phyloP scores from a whole-genome alignment of 768 basidiomycete genomes.

The Coprinopsis marcescibilis region DNA sequence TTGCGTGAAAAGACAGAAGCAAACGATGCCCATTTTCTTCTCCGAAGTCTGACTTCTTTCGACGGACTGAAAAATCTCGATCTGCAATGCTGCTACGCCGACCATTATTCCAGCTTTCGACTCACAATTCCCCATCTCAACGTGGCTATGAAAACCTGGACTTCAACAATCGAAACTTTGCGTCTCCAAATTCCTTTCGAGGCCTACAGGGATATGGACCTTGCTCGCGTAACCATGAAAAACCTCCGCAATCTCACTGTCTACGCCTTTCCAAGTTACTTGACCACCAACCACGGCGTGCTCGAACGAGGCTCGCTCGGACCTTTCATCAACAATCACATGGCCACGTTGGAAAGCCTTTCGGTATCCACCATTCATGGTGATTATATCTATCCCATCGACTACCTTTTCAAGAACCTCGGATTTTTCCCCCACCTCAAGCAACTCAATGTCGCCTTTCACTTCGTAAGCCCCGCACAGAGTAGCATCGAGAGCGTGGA shows the following conservation, averaged over 20 bases:
- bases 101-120: neutral
- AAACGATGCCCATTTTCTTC: neutral
- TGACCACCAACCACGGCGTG: neutral
- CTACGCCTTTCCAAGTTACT: neutral
- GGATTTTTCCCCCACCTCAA: no score
- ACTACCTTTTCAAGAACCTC: neutral
- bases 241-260: neutral
- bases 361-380: neutral
- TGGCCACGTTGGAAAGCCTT: neutral
- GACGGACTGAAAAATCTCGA: neutral
- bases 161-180: neutral
- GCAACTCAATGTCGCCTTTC: neutral
- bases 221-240: neutral
- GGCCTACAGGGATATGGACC: neutral
- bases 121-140: neutral
- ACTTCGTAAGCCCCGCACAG: neutral
- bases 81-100: neutral
- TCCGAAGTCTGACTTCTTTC: neutral
- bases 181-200: neutral
- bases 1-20: neutral
- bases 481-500: neutral
- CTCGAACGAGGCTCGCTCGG: neutral
- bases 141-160: neutral
- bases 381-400: neutral
- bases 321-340: slow-evolving; percentile 5